A percentile compares a stretch with the other conserved stretches of the same genome.
Evolutionary conservation across 2,329 filamentous ascomycete genomes (phyloP).

Genomic region (Hypoxylon sp.): DNA sequence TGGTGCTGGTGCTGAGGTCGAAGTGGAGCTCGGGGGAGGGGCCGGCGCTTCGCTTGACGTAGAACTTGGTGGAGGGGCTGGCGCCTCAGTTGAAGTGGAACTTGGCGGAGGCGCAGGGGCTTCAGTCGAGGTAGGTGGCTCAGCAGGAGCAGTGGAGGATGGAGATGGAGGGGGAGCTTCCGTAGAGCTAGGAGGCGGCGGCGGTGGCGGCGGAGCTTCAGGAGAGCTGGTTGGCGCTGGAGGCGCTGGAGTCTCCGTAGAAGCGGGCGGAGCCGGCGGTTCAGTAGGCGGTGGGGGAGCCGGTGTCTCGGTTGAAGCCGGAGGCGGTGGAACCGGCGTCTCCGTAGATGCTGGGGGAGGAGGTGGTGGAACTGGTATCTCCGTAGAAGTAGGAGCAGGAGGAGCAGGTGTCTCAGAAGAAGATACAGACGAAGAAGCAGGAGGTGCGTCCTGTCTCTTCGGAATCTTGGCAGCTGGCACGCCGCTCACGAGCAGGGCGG

Average conservation of each 20-base stretch:
- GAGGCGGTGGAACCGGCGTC: constrained; percentile 14
- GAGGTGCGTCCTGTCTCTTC: constrained; percentile 39
- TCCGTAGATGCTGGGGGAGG: constrained; percentile 11
- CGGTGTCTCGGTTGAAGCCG: constrained; percentile 8
- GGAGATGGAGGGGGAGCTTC: constrained; percentile 7
- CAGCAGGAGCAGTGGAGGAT: not conserved
- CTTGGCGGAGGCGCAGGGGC: no score
- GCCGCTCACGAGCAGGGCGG: constrained; percentile 46
- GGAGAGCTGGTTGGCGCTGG: constrained; percentile 18
- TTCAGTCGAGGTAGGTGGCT: no score
- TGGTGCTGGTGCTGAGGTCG: no score
- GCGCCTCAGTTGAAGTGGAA: no score
- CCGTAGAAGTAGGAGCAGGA: constrained; percentile 27
- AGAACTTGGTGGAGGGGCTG: no score
- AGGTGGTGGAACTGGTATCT: constrained; percentile 16
- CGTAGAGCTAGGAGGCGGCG: not conserved
- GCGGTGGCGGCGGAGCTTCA: constrained; percentile 2
- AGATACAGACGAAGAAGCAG: constrained; percentile 11
- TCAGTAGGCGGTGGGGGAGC: constrained; percentile 1
- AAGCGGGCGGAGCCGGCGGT: constrained; percentile 1
- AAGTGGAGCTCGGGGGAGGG: no score
- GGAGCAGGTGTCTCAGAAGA: constrained; percentile 16
- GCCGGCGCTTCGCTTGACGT: no score
- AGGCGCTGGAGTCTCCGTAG: constrained; percentile 13
- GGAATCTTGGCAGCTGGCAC: constrained; percentile 40